phyloP scores from a whole-genome alignment of 257 asterid species.

The Salvia splendens region DNA sequence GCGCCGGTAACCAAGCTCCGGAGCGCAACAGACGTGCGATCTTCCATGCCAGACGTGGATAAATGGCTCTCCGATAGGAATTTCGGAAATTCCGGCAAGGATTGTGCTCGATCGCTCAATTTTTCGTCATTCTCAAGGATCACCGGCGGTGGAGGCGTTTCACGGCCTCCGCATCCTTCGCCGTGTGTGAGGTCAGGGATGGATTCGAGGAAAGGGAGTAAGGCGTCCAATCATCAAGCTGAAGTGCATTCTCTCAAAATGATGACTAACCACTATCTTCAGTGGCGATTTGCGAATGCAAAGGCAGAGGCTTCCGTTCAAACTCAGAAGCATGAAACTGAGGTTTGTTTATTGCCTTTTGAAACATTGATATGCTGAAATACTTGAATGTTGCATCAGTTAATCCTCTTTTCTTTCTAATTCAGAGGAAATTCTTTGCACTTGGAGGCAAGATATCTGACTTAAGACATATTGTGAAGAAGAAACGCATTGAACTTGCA shows the following conservation, averaged over 20 bases:
- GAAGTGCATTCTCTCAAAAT: conserved; percentile 70
- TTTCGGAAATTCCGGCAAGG: conserved; percentile 33
- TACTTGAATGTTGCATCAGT: not conserved
- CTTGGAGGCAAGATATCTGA: conserved; percentile 55
- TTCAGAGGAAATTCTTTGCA: conserved; percentile 53
- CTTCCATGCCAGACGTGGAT: conserved; percentile 60
- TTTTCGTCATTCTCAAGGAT: conserved; percentile 46
- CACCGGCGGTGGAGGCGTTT: conserved; percentile 46
- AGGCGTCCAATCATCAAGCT: conserved; percentile 49
- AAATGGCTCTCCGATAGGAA: conserved; percentile 26
- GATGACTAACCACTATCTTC: conserved; percentile 57
- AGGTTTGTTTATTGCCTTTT: conserved; percentile 45
- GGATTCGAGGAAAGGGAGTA: conserved; percentile 58
- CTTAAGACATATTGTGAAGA: conserved; percentile 47
- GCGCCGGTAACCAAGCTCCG: conserved; percentile 35
- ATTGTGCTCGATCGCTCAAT: conserved; percentile 59
- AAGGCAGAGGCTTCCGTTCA: conserved; percentile 59
- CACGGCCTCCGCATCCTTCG: conserved; percentile 74
- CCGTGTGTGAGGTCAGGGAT: conserved; percentile 15
- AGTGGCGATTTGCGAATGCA: conserved; percentile 71
- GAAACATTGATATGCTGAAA: no score
- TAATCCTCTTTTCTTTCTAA: conserved; percentile 11
- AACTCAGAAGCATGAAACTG: conserved; percentile 53
- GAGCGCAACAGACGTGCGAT: conserved; percentile 40
- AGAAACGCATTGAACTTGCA: conserved; percentile 52